Evolutionary conservation across 371 early-diverging fungal species (phyloP), one percentile per base, ranked within the genome.

Genomic region (Mucor piriformis): DNA sequence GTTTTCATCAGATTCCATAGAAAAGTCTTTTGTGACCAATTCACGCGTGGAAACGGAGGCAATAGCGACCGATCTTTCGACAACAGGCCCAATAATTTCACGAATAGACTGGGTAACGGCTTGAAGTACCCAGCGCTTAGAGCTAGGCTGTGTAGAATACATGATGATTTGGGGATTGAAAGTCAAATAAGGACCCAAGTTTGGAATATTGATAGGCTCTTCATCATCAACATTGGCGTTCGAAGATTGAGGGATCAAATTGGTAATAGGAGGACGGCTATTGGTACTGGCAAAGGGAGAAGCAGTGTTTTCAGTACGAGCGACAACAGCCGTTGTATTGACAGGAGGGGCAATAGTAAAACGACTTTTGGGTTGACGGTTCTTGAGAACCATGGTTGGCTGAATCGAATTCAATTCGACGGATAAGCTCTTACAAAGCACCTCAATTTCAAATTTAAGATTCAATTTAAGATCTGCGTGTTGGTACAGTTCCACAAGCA

Each of bases 371-470:
- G 79, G 83, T 12, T 81, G 83, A 33, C 87, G 75, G 59, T 85
- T 83, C 54, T 88, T 88, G n/a, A 95, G 68, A 10, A 90, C 76
- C 21, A 77, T 76, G 11, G 94, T 85, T 0, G 96, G 92, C 23
- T 65, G 42, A 21, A 69, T 74, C 64, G 70, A 66, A 61, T 86
- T 88, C 2, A 95, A 79, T 47, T 94, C 95, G 6, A 98, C 73
- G 7, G 87, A 75, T 35, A 97, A 73, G 42, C 90, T 90, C 69
- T 95, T 95, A 83, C 96, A 96, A 37, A 99, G 81, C 3, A 98
- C 95, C 74, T 98, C 98, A 43, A 99, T 93, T 69, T 97, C 97
- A 73, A 99, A 98, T 60, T 95, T 95, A 52, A 96, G 87, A 59
- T 94, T 96, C 51, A 96, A 76, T 72, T 94, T 96, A 40, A 97